These are phyloP conservation scores for Leccinum boreale DNA, from an alignment of 768 basidiomycete genomes.

Conservation along the genomic window DNA sequence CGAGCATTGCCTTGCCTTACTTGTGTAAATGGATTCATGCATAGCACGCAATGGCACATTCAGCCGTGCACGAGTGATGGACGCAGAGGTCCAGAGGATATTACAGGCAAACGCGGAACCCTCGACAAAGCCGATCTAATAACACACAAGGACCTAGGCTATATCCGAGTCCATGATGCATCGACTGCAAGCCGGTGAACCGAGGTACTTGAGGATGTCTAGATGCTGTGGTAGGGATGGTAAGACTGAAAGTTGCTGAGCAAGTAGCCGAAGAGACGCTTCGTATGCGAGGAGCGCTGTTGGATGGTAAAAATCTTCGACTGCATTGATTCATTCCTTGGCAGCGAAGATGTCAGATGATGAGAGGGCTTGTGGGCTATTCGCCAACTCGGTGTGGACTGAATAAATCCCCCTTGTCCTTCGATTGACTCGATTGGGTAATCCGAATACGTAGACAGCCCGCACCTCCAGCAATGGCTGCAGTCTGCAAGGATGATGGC, in stretches of 20 bases:
- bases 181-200: slow-evolving; percentile 1
- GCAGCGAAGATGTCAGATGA: not conserved
- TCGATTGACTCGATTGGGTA: not conserved
- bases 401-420: not conserved
- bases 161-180: not conserved
- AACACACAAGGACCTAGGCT: too few species aligned
- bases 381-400: not conserved
- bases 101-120: too few species aligned
- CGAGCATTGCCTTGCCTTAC: too few species aligned
- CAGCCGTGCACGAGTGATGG: too few species aligned
- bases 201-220: too few species aligned
- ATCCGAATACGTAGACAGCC: not conserved
- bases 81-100: too few species aligned
- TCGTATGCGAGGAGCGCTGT: not conserved
- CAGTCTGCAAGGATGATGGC: not conserved
- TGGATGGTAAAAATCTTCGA: slow-evolving; percentile 1
- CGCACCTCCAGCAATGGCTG: not conserved
- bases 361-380: not conserved
- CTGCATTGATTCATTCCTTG: not conserved
- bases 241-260: not conserved
- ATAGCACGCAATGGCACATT: too few species aligned
- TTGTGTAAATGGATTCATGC: too few species aligned
- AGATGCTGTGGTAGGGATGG: not conserved
- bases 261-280: not conserved
- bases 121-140: too few species aligned